Base-by-base conservation (phyloP, 805 yeast species). In the Yarrowia osloensis region DNA sequence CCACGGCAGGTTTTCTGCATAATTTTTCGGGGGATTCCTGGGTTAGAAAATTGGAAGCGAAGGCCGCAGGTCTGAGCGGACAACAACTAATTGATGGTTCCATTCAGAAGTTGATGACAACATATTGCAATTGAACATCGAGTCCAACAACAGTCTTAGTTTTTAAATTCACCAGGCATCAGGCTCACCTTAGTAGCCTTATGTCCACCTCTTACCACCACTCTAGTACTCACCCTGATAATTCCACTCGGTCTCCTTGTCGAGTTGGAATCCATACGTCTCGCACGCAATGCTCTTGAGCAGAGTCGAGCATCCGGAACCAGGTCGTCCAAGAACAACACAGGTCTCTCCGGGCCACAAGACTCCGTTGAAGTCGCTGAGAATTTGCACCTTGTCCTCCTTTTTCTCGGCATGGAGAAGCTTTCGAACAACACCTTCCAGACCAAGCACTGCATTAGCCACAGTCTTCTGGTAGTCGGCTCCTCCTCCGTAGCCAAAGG, bases 261-360 rank as follows among this genome's bases (percentile, higher is more conserved):
- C 83, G 46, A 85, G 72, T 49, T 81, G 75, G 75, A 83, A 86
- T 47, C 88, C 89, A 71, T 84, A 82, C 1, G 88, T 85, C 55
- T 82, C 81, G 35, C 84, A 78, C 47, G 88, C 81, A 55, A 87
- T 76, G 4, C 88, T 78, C 72, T 86, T 86, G 71, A 86, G 78
- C 63, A 86, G 77, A 4, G 90, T 86, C 7, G 89, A 79, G 71
- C 90, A 86, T 49, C 90, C 90, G 40, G 89, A 82, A 71, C 94
- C 94, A 0, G 94, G 94, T 76, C 93, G 83, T 67, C 95, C 94
- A 54, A 89, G 78, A 12, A 89, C 93, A 66, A 88, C 89, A 5
- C 88, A 85, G 54, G 88, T 80, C 69, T 87, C 87, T 67, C 92
- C 91, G 2, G 91, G 88, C 66, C 78, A 79, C 44, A 84, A 73